Percentiles rank a stretch among this genome's conserved stretches.
Evolutionary conservation across 768 basidiomycete species (phyloP).

Genomic region (Crepidotus variabilis): DNA sequence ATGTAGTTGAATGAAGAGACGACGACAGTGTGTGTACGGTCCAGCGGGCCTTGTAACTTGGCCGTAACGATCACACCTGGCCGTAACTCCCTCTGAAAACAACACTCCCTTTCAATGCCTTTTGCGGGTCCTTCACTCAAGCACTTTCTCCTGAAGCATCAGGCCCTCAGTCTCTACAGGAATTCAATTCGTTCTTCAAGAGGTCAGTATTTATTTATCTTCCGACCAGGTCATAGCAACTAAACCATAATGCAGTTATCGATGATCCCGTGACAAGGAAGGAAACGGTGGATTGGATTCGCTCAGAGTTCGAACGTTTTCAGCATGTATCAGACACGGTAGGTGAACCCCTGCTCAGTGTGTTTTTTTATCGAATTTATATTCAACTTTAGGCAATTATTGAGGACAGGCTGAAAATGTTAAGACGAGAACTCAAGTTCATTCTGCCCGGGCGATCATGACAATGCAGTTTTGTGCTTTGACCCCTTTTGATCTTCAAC

Average conservation of each 20-base stretch:
- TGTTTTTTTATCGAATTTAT: neutral
- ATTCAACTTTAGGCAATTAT: conserved; percentile 42
- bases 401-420: conserved; percentile 54
- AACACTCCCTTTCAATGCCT: conserved; percentile 14
- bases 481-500: neutral
- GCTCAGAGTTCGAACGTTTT: conserved; percentile 66
- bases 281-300: conserved; percentile 73
- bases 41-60: conserved; percentile 33
- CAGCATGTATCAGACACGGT: conserved; percentile 57
- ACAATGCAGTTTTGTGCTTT: neutral
- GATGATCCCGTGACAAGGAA: conserved; percentile 54
- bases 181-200: conserved; percentile 64
- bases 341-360: conserved; percentile 10
- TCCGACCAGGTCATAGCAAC: conserved; percentile 1
- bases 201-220: conserved; percentile 34
- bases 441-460: conserved; percentile 41
- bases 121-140: conserved; percentile 46
- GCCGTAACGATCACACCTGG: conserved; percentile 33
- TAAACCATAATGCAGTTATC: conserved; percentile 41
- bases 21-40: conserved; percentile 16
- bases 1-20: conserved; percentile 15
- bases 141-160: conserved; percentile 70
- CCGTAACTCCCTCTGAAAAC: conserved; percentile 20
- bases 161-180: conserved; percentile 61
- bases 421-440: conserved; percentile 57